Evolutionary conservation across 148 eudicot genomes (phyloP).

Genomic region (Fagopyrum homotropicum): DNA sequence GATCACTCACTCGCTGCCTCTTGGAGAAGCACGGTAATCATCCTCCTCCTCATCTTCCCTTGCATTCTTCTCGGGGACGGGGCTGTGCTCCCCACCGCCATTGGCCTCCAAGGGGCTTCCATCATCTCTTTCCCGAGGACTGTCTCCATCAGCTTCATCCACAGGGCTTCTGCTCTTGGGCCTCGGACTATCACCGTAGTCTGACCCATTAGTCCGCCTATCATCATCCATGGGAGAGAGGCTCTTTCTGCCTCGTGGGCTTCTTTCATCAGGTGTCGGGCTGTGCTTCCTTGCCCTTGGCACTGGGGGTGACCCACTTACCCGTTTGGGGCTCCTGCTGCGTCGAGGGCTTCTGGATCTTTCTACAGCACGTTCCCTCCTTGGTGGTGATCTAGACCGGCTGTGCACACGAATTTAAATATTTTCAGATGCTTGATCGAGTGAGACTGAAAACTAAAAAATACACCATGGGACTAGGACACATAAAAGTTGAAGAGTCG

Average conservation of each 20-base stretch:
- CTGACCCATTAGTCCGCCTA: constrained; percentile 33
- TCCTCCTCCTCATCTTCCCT: constrained; percentile 40
- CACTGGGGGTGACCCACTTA: constrained; percentile 29
- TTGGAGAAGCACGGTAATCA: constrained; percentile 33
- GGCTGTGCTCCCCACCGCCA: constrained; percentile 29
- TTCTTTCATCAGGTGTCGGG: constrained; percentile 45
- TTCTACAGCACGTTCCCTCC: constrained; percentile 41
- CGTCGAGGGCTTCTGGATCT: constrained; percentile 51
- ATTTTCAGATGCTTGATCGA: no score
- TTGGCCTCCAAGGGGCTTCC: constrained; percentile 49
- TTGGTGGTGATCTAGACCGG: constrained; percentile 69
- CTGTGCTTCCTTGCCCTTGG: constrained; percentile 49
- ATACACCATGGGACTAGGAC: neutral
- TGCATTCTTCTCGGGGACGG: constrained; percentile 41
- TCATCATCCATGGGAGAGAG: constrained; percentile 36
- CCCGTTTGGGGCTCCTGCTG: constrained; percentile 56
- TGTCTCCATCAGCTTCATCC: constrained; percentile 31
- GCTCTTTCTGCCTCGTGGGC: constrained; percentile 31
- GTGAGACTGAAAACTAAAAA: no score
- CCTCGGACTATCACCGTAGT: constrained; percentile 56
- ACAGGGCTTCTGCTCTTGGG: constrained; percentile 47
- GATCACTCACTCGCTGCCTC: constrained; percentile 40
- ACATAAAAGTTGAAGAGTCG: neutral
- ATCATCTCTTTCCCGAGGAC: constrained; percentile 29
- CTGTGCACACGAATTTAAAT: constrained; percentile 26